Evolutionary conservation across 306 rosid species (phyloP), one percentile per base, ranked within the genome.

Genomic region (Pueraria montana): DNA sequence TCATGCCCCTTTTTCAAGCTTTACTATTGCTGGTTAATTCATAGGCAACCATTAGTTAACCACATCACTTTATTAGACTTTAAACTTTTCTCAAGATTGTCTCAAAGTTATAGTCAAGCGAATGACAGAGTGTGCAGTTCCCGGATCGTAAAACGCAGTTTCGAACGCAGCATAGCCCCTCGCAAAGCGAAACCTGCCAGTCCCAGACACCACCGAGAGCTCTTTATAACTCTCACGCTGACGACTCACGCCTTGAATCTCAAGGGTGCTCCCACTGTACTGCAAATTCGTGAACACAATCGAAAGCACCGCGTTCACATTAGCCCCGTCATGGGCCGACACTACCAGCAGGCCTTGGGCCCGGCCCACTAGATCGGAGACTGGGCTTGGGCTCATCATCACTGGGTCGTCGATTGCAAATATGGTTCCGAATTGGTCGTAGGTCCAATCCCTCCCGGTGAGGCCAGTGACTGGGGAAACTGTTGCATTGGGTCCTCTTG

Each of bases 181-280:
- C 4, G 83, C 88, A 80, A 48, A 85, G 4, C 93, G 78, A 70
- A 91, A 91, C 59, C 30, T 80, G 0, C 93, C 93, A 2, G 93
- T 91, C 23, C 93, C 95, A 14, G 86, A 79, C 4, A 89, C 91
- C 66, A 91, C 89, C 0, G 88, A 79, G 0, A 91, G 48, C 70
- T 91, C 93, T 32, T 78, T 84, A 16, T 53, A 82, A 40, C 68
- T 77, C 46, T 88, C 81, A 4, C 32, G 70, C 4, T 87, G 87
- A 20, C 74, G 88, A 26, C 77, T 83, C 11, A n/a, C 13, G 0
- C 89, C 91, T 69, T 83, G 88, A 2, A 88, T 68, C 70, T 86
- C 79, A 17, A 88, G 9, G 1, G 78, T 84, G 77, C 91, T 86
- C 0, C 81, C 88, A 38, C 55, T 56, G 34, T 81, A 85, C 26